Percentiles rank a stretch among this genome's conserved stretches.
phyloP scores from a whole-genome alignment of 257 asterid genomes.

The Primulina tabacum region DNA sequence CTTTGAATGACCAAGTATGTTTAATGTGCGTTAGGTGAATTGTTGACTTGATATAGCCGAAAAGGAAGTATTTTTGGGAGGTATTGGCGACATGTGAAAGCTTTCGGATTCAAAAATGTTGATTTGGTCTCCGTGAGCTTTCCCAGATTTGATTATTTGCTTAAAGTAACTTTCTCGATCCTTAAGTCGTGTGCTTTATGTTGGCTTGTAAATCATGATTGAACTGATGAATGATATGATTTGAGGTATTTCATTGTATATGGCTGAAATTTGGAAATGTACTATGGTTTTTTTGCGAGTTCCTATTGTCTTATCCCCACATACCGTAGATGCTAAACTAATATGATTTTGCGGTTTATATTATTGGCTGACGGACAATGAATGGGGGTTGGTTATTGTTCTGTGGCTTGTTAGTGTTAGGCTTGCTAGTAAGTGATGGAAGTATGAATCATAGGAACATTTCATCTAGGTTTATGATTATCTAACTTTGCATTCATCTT shows the following conservation, averaged over 20 bases:
- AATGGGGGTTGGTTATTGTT: neutral
- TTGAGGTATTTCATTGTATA: neutral
- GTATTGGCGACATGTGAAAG: neutral
- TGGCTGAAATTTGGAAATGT: neutral
- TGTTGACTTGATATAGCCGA: conserved; percentile 3
- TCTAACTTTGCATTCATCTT: neutral
- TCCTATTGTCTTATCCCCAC: neutral
- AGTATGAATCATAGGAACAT: neutral
- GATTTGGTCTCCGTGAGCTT: neutral
- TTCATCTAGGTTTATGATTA: neutral
- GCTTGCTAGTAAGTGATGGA: neutral
- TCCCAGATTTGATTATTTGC: conserved; percentile 14
- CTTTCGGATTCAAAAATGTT: neutral
- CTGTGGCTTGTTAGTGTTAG: neutral
- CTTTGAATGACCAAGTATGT: conserved; percentile 1
- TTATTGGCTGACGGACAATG: neutral
- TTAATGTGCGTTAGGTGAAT: conserved; percentile 13
- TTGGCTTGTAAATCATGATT: conserved; percentile 20
- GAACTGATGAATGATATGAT: conserved; percentile 8
- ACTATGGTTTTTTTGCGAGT: neutral
- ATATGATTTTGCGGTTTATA: neutral
- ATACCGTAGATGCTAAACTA: neutral
- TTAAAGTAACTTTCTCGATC: conserved; percentile 30
- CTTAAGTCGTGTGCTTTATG: conserved; percentile 14
- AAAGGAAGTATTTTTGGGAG: conserved; percentile 18